phyloP scores from a whole-genome alignment of 2,329 filamentous ascomycete species.

The Aspergillus phoenicis region DNA sequence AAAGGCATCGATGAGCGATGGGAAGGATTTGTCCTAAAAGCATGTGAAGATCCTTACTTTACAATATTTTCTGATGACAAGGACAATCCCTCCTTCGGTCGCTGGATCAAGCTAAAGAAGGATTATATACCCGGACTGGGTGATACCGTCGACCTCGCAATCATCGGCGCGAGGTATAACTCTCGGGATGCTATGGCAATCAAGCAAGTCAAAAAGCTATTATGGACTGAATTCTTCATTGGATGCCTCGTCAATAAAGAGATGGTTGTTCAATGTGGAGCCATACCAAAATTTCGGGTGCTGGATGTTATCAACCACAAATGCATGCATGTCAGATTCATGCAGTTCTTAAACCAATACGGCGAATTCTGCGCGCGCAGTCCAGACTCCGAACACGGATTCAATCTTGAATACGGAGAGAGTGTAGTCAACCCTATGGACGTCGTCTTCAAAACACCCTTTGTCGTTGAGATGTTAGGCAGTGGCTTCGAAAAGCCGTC shows the following conservation, averaged over 20 bases:
- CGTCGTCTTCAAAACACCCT: conserved; percentile 66
- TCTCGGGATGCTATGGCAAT: conserved; percentile 62
- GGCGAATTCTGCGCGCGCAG: conserved; percentile 50
- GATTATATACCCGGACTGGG: conserved; percentile 79
- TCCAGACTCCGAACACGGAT: conserved; percentile 35
- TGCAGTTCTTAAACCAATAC: conserved; percentile 54
- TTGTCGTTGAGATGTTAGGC: conserved; percentile 78
- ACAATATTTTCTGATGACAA: conserved; percentile 47
- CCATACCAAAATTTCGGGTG: conserved; percentile 64
- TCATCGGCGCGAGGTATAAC: conserved; percentile 75
- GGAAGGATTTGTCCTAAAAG: conserved; percentile 82
- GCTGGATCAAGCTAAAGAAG: conserved; percentile 83
- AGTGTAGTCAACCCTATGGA: conserved; percentile 37
- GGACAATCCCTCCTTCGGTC: conserved; percentile 34
- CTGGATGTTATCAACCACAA: conserved; percentile 62
- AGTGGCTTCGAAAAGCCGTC: conserved; percentile 75
- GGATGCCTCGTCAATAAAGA: conserved; percentile 73
- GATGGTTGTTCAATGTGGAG: conserved; percentile 54
- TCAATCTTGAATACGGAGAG: conserved; percentile 53
- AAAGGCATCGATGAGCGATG: conserved; percentile 65
- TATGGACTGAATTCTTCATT: conserved; percentile 80
- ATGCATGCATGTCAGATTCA: conserved; percentile 53
- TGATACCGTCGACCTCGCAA: conserved; percentile 79
- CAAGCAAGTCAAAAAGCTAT: conserved; percentile 53
- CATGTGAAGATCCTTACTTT: conserved; percentile 75